Evolutionary conservation across 495 filamentous ascomycete genomes (phyloP).

Genomic region (Sordaria brevicollis): DNA sequence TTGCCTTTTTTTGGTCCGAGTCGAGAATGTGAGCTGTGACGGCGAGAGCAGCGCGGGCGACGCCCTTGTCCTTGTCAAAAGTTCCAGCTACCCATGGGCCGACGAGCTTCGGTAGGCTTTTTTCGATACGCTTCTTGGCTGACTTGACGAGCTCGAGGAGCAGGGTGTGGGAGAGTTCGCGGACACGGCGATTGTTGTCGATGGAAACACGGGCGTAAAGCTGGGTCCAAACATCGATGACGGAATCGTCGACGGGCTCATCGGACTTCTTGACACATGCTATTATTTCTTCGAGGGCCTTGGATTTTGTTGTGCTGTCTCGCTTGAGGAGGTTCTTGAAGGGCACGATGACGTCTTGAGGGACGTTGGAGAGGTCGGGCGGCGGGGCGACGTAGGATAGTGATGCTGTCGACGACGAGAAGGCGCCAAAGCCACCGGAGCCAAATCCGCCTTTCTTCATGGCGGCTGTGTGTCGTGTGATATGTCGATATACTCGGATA

Average conservation of each 20-base stretch:
- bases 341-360: conserved; percentile 70
- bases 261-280: conserved; percentile 37
- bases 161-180: conserved; percentile 67
- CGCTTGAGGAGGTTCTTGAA: conserved; percentile 92
- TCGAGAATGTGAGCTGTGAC: conserved; percentile 63
- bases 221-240: conserved; percentile 48
- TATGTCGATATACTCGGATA: neutral
- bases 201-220: conserved; percentile 82
- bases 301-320: conserved; percentile 85
- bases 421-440: conserved; percentile 35
- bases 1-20: conserved; percentile 63
- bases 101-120: conserved; percentile 61
- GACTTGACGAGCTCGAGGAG: conserved; percentile 63
- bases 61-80: conserved; percentile 72
- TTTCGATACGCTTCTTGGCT: conserved; percentile 70
- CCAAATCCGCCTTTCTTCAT: conserved; percentile 6
- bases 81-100: conserved; percentile 82
- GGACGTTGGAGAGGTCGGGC: conserved; percentile 68
- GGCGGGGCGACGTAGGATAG: conserved; percentile 82
- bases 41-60: conserved; percentile 61
- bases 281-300: conserved; percentile 76
- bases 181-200: conserved; percentile 76
- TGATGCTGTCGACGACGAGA: conserved; percentile 32
- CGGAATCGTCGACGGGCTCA: neutral
- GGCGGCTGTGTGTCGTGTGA: neutral